phyloP scores from a whole-genome alignment of 768 basidiomycete species.

The Pleurotus pulmonarius region DNA sequence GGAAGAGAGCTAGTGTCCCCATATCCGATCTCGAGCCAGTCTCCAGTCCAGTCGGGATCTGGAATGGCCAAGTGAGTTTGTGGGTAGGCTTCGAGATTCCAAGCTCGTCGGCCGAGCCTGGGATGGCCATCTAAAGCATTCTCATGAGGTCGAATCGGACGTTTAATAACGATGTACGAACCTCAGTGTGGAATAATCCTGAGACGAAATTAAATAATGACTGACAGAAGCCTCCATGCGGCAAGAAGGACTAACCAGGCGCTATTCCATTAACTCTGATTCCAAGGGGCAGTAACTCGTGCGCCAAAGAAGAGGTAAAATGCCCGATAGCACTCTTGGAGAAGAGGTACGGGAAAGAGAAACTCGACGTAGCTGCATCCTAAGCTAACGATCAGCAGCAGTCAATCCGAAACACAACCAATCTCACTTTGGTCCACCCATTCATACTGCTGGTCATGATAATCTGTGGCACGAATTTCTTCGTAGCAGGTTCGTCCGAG shows the following conservation, averaged over 20 bases:
- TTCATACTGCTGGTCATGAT: slow-evolving; percentile 52
- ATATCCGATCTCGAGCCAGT: slow-evolving; percentile 38
- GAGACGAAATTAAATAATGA: neutral
- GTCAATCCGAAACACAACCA: neutral
- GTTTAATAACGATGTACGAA: neutral
- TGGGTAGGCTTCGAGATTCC: slow-evolving; percentile 20
- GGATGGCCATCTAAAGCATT: slow-evolving; percentile 24
- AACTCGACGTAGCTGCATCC: slow-evolving; percentile 37
- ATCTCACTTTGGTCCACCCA: slow-evolving; percentile 43
- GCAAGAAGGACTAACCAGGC: slow-evolving; percentile 21
- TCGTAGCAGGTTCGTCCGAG: slow-evolving; percentile 19
- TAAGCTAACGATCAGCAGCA: slow-evolving; percentile 7
- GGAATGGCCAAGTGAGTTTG: slow-evolving; percentile 19
- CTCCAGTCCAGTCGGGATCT: slow-evolving; percentile 26
- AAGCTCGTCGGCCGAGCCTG: slow-evolving; percentile 19
- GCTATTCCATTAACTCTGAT: slow-evolving; percentile 48
- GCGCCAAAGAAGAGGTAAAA: slow-evolving; percentile 40
- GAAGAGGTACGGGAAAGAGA: slow-evolving; percentile 41
- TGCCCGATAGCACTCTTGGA: slow-evolving; percentile 47
- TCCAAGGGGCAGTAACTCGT: slow-evolving; percentile 43
- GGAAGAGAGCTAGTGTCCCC: slow-evolving; percentile 37
- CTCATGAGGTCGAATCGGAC: too few relatives aligned
- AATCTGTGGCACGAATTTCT: slow-evolving; percentile 41
- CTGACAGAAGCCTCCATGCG: neutral
- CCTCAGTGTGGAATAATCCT: slow-evolving; percentile 29